A percentile compares a stretch with the other conserved stretches of the same genome.
Evolutionary conservation across 2,329 filamentous ascomycete species (phyloP).

Genomic region (Hypoxylon sp.): DNA sequence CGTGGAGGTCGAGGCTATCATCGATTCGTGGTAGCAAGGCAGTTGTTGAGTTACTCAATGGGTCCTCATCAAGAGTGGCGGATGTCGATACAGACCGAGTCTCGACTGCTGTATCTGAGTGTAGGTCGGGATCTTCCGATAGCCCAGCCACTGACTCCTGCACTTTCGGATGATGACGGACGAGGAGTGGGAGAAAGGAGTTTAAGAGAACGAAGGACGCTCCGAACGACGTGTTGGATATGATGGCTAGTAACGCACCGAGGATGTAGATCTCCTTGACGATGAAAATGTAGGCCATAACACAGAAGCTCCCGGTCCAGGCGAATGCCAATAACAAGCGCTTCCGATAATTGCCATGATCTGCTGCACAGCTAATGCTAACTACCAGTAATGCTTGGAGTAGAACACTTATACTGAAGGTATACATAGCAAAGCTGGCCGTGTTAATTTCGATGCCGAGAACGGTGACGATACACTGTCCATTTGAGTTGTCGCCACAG

Average conservation of each 20-base stretch:
- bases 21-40: slow-evolving; percentile 62
- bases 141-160: slow-evolving; percentile 49
- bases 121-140: slow-evolving; percentile 38
- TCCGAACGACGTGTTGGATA: slow-evolving; percentile 94
- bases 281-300: slow-evolving; percentile 90
- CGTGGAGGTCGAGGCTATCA: slow-evolving; percentile 49
- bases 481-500: slow-evolving; percentile 77
- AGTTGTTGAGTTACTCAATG: slow-evolving; percentile 61
- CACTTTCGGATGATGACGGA: slow-evolving; percentile 81
- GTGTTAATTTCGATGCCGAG: slow-evolving; percentile 92
- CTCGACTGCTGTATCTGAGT: slow-evolving; percentile 52
- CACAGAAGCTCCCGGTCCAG: slow-evolving; percentile 82
- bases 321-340: slow-evolving; percentile 88
- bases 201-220: slow-evolving; percentile 96
- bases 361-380: slow-evolving; percentile 95
- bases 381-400: slow-evolving; percentile 92
- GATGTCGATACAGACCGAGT: slow-evolving; percentile 57
- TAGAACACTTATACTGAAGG: slow-evolving; percentile 92
- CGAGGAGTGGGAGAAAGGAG: slow-evolving; percentile 92
- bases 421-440: slow-evolving; percentile 98
- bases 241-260: slow-evolving; percentile 85
- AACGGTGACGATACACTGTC: slow-evolving; percentile 86
- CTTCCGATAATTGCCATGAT: slow-evolving; percentile 94
- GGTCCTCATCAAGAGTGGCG: slow-evolving; percentile 50
- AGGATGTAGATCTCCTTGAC: slow-evolving; percentile 82